Evolutionary conservation across 805 yeast species (phyloP), one percentile per base, ranked within the genome.

Genomic region (Wickerhamiella parazyma): DNA sequence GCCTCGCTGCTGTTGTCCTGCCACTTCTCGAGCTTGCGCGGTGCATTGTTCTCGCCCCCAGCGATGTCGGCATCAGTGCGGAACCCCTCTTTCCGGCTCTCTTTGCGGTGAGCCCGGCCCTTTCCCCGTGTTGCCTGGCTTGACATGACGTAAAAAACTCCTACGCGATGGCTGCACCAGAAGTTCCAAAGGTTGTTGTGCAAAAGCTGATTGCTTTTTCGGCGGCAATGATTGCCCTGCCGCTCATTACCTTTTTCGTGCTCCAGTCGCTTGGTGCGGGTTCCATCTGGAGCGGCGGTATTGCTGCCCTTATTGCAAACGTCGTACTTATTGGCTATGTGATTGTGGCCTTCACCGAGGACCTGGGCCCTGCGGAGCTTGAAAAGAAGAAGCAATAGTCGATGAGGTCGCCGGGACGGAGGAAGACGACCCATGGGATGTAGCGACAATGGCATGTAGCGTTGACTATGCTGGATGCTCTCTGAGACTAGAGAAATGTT

Each of bases 61-160:
- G 76, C 72, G 42, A 91, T 89, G 57, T 83, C 97, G 1, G 77
- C 64, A 60, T 89, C 98, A 1, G 95, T 91, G 58, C 73, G 76
- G 67, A 89, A 89, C 41, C 44, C 36, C 17, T 17, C 16, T 33
- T 26, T 14, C 39, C 26, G 38, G 31, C 22, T 33, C 43, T 22
- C 21, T 22, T 9, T 5, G 31, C 42, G 39, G 35, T 29, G 42
- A 9, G 33, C 34, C 20, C 26, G 33, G 26, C 38, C 33, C 34
- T 19, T 38, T 34, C 42, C 42, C 28, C 21, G 35, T 18, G 21
- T 18, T 33, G 21, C 21, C 35, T 17, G 43, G 38, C 33, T 22
- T 34, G 49, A 36, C 49, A 46, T 46, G 46, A 36, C 43, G 43
- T 40, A 40, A 39, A 14, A 29, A 38, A 20, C 34, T 16, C 38